Evolutionary conservation across 1,284 basidiomycete genomes (phyloP), one percentile per base, ranked within the genome.

Genomic region (Ceratobasidium papillatum): DNA sequence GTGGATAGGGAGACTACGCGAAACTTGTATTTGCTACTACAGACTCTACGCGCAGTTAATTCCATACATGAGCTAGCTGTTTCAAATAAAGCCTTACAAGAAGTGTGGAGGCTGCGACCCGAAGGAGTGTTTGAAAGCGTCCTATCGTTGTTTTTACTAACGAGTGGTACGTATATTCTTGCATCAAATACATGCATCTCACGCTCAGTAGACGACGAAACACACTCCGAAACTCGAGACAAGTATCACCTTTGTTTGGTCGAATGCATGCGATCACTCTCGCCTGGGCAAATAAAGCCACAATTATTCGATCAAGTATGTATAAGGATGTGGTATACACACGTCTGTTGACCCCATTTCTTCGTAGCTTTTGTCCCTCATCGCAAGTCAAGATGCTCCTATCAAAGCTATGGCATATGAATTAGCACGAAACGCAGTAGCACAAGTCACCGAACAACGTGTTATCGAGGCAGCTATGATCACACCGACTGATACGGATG

Each of bases 11-110:
- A 43, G 25, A n/a, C 32, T 9, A 38, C 43, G 17, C 72, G 38
- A 19, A 34, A 54, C 63, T n/a, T 56, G n/a, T 75, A 56, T 9
- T 22, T 68, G 0, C 84, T 98, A 2, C 87, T 89, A 71, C 86
- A 91, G 64, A 92, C 93, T 0, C 82, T 98, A 74, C 83, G 84
- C 32, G 83, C 98, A 14, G 84, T 98, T 30, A 84, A 88, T 49
- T 83, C 86, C 30, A 85, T 98, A 25, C 87, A 92, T 72, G 92
- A 95, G 69, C 83, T 96, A 11, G 86, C 88, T 0, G 80, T 84
- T 17, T 89, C 90, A 1, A 98, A 95, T 82, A 93, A 93, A 79
- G 81, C 87, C 0, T 84, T 99, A 27, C 86, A 89, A 41, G 89
- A 88, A 0, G 83, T 84, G 5, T 97, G 94, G 92, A 83, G 88